Evolutionary conservation across 805 yeast species (phyloP), one percentile per base, ranked within the genome.

Genomic region (Barnettozyma wickerhamii): DNA sequence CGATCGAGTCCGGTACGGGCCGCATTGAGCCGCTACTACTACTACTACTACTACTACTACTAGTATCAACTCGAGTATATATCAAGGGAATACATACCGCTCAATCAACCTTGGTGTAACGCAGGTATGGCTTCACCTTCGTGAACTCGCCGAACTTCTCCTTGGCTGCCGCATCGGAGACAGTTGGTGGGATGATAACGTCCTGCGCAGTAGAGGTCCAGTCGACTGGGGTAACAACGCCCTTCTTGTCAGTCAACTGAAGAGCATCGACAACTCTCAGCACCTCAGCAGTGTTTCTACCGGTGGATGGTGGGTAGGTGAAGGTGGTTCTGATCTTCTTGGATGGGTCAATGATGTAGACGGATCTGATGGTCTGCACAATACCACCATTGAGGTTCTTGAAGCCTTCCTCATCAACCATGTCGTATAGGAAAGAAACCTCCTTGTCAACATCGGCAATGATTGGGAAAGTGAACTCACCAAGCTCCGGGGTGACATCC

Each of bases 271-370:
- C 69, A 42, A 84, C 95, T 70, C 97, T 84, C 65, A 90, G 73
- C 28, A 89, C 91, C 73, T 89, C 97, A 43, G 85, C 77, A 47
- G 95, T 77, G 80, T 90, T 89, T 75, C 97, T 84, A 63, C 97
- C 97, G 47, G 86, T 81, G 34, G 95, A 83, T 45, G 96, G 93
- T 43, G 97, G 97, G 74, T 89, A 89, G 18, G 91, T 77, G 71
- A 90, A 66, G 51, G 83, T 80, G 60, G 88, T 74, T 70, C 96
- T 81, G 60, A 90, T 80, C 68, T 84, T 89, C 77, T 89, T 90
- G 53, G 70, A 62, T 52, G 96, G 96, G 66, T 89, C 96, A 63
- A 89, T 88, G 64, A 89, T 69, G 71, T 83, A 90, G 43, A 89
- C 96, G 13, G 95, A 84, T 74, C 97, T 84, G 68, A 89, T 86